Base-by-base conservation (phyloP, 768 basidiomycete species). In the Candolleomyces aberdarensis region DNA sequence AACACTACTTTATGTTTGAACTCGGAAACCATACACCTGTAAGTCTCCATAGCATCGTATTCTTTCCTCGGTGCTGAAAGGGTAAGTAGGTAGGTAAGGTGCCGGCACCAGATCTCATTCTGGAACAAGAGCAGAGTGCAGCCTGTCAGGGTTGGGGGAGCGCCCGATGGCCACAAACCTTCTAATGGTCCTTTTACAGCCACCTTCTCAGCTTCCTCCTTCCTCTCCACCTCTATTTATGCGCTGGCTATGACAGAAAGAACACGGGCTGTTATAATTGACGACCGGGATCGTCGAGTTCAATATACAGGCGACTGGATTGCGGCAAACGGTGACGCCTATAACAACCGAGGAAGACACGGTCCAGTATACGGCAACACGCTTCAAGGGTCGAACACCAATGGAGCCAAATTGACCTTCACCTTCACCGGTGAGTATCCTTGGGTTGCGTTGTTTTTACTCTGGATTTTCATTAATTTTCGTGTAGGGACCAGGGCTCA, bases 271-370 rank as follows among this genome's bases (percentile, higher is more conserved):
- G 60, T 61, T 17, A 41, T 56, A 6, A 44, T 61, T n/a, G 60
- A 61, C 60, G 54, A 61, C 46, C 14, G 52, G 20, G 60, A 61
- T 39, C 44, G 44, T 29, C 39, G 54, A 19, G 56, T 61, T n/a
- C 8, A 20, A 39, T 61, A 56, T 26, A n/a, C 46, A 13, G 60
- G 54, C 10, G 17, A 17, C 20, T 61, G 60, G 60, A 17, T 17
- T 7, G 44, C 44, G 6, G 44, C 19, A 3, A 46, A 20, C 13
- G 44, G 44, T 17, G 44, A 46, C 14, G 19, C 44, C 10, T 46
- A 46, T 9, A 46, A 46, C 19, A 46, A 14, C 7, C 8, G 19
- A 46, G 44, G 44, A 17, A 46, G 19, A 3, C 19, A 17, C 19
- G 44, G 44, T 7, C 44, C 19, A 46, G 44, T 46, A 3, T 46